Evolutionary conservation across 805 yeast species (phyloP).

Genomic region (Candida anglica): DNA sequence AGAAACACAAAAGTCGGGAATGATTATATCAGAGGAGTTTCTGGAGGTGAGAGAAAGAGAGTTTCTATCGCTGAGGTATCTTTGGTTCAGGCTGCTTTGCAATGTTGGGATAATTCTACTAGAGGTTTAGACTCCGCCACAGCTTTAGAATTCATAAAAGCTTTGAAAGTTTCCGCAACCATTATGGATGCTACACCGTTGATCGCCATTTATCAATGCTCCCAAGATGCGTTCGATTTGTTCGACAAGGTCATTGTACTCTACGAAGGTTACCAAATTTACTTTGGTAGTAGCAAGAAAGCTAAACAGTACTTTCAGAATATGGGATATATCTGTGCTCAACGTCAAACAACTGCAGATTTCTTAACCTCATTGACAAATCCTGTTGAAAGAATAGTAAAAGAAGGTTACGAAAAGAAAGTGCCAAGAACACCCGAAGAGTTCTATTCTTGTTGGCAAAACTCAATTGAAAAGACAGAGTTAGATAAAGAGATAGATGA

Average conservation of each 20-base stretch:
- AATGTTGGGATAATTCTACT: constrained; percentile 68
- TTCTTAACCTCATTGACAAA: constrained; percentile 27
- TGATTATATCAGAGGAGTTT: constrained; percentile 64
- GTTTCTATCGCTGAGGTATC: constrained; percentile 66
- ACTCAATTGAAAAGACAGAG: constrained; percentile 16
- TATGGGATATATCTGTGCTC: constrained; percentile 37
- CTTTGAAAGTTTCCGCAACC: constrained; percentile 57
- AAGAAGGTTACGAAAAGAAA: constrained; percentile 31
- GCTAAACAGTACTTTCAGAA: constrained; percentile 40
- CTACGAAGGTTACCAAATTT: constrained; percentile 60
- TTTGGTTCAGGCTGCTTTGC: constrained; percentile 48
- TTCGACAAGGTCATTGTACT: constrained; percentile 61
- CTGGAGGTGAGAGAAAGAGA: constrained; percentile 73
- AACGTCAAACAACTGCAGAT: constrained; percentile 38
- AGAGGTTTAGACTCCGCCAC: constrained; percentile 71
- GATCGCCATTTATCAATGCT: constrained; percentile 67
- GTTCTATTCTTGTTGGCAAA: constrained; percentile 25
- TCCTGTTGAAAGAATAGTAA: constrained; percentile 24
- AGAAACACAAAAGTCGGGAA: constrained; percentile 62
- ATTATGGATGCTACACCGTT: constrained; percentile 53
- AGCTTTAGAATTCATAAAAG: constrained; percentile 60
- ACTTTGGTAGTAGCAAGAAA: constrained; percentile 49
- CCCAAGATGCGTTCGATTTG: constrained; percentile 57
- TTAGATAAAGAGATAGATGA: constrained; percentile 14
- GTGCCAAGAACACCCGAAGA: constrained; percentile 26